Evolutionary conservation across 225 moss, liverwort and hornwort species (phyloP), one percentile per base, ranked within the genome.

Genomic region (Pseudisothecium myosuroides): DNA sequence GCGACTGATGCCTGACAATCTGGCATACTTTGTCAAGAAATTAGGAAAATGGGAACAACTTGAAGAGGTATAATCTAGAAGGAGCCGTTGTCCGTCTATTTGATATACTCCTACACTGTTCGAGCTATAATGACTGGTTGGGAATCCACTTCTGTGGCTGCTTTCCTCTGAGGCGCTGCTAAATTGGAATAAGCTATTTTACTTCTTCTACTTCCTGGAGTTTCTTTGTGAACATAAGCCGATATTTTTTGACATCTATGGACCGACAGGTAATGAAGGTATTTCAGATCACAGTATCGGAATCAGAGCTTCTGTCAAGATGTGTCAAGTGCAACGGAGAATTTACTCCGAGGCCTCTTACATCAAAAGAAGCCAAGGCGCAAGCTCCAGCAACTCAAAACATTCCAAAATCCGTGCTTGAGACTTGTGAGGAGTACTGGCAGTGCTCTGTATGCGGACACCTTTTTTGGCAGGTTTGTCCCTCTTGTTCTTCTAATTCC

Each of bases 281-380:
- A 43, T 99, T 99, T 92, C 91, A 95, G 64, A 90, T 99, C 86
- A 72, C 83, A n/a, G 94, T 99, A 37, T 95, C 88, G 73, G 92
- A 96, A 91, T 95, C 96, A 43, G 93, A 99, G 72, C 95, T 99
- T 82, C 83, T 99, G 78, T 93, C 99, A 87, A 93, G 99, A 92
- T 99, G 99, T 91, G 96, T 96, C 76, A 99, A 99, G 91, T 99
- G 99, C 94, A 99, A 99, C 64, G 99, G 99, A 87, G 86, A 93
- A 80, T 96, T 99, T 87, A 89, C 88, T 32, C 94, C 66, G 68
- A 89, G 83, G 85, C 88, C 97, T 84, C 93, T 99, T 89, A 93
- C 90, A 87, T 92, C 97, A 74, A 91, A 89, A 69, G 96, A 99
- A 94, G 99, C 93, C 37, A 94, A 90, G 78, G 93, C 92, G 69